phyloP scores from a whole-genome alignment of 225 moss, liverwort and hornwort species.

The Ulota crispa region DNA sequence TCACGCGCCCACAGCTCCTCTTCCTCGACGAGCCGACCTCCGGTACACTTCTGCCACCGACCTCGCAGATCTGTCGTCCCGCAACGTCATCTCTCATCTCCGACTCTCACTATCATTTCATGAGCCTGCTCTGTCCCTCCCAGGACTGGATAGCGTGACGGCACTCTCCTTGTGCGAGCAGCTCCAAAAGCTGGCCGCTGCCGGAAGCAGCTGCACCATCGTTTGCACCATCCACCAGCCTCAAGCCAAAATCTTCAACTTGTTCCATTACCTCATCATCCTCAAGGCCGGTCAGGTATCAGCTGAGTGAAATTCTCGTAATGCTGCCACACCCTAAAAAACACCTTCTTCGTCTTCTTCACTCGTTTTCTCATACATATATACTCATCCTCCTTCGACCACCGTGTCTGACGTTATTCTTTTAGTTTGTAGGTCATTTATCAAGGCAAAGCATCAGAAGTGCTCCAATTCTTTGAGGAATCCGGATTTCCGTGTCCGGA shows the following conservation, averaged over 20 bases:
- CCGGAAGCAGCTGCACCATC: slow-evolving; percentile 63
- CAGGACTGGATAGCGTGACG: slow-evolving; percentile 85
- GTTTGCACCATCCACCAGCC: slow-evolving; percentile 89
- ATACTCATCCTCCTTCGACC: slow-evolving; percentile 1
- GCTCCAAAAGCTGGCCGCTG: slow-evolving; percentile 60
- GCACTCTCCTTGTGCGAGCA: slow-evolving; percentile 76
- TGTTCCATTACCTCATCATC: slow-evolving; percentile 83
- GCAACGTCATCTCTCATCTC: neutral
- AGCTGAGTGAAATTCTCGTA: slow-evolving; percentile 8
- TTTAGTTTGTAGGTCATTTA: slow-evolving; percentile 70
- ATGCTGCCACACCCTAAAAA: neutral
- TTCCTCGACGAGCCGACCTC: slow-evolving; percentile 89
- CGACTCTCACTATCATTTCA: neutral
- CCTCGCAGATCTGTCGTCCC: neutral
- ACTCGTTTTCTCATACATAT: neutral
- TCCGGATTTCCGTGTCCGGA: slow-evolving; percentile 90
- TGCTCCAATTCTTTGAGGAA: slow-evolving; percentile 79
- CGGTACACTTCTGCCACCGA: slow-evolving; percentile 36
- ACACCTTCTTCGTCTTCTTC: neutral
- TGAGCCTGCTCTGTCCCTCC: neutral
- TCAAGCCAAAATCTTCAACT: slow-evolving; percentile 81
- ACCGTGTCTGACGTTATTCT: slow-evolving; percentile 18
- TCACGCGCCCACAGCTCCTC: slow-evolving; percentile 80
- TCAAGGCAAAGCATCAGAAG: slow-evolving; percentile 82
- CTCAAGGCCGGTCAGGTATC: slow-evolving; percentile 86